Percentiles rank a stretch among this genome's conserved stretches.
These are phyloP conservation scores for Penicillium vulpinum DNA, from an alignment of 2,329 filamentous ascomycete species.

Conservation along the genomic window DNA sequence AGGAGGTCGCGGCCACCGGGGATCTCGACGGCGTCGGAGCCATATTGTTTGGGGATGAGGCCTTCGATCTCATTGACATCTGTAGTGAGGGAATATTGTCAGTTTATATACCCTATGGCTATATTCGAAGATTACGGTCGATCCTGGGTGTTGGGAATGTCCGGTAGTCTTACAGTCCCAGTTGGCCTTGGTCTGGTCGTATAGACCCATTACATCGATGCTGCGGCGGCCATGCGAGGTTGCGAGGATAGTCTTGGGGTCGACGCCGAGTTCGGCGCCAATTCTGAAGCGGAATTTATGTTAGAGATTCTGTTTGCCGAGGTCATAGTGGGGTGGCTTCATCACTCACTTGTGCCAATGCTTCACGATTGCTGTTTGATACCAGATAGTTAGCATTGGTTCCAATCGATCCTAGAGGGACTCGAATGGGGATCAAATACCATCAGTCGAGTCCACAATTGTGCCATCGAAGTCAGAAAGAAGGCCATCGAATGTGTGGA, in stretches of 20 bases:
- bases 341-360: constrained; percentile 61
- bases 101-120: neutral
- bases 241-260: constrained; percentile 79
- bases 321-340: neutral
- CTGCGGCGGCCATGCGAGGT: constrained; percentile 88
- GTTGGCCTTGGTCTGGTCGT: constrained; percentile 82
- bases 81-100: constrained; percentile 39
- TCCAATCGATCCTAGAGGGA: constrained; percentile 38
- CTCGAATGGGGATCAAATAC: constrained; percentile 23
- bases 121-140: neutral
- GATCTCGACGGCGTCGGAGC: constrained; percentile 77
- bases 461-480: constrained; percentile 53
- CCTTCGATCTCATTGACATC: constrained; percentile 79
- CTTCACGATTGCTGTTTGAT: constrained; percentile 60
- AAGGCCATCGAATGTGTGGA: constrained; percentile 43
- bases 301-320: neutral
- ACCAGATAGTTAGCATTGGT: constrained; percentile 53
- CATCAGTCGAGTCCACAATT: constrained; percentile 50
- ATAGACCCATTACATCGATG: constrained; percentile 78
- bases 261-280: constrained; percentile 78
- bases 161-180: constrained; percentile 74
- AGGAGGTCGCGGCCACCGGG: constrained; percentile 76
- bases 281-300: constrained; percentile 33
- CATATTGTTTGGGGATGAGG: constrained; percentile 73
- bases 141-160: neutral